These are phyloP conservation scores for Coccinonectria pachysandricola DNA, from an alignment of 2,329 filamentous ascomycete species.

Conservation along the genomic window DNA sequence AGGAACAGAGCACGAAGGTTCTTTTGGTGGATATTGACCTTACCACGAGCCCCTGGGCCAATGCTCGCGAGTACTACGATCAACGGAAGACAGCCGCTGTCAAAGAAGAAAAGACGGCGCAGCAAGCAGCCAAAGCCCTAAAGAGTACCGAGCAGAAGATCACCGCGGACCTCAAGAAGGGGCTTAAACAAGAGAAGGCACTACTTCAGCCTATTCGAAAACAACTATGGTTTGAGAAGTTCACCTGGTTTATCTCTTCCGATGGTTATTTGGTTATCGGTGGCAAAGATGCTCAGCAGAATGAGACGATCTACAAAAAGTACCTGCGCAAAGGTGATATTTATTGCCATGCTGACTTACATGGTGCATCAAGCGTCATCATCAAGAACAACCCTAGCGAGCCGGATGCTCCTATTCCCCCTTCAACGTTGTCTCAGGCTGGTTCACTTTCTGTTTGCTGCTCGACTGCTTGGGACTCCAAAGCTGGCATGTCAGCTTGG, in stretches of 20 bases:
- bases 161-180: conserved; percentile 71
- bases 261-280: conserved; percentile 90
- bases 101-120: conserved; percentile 78
- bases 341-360: conserved; percentile 83
- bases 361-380: conserved; percentile 74
- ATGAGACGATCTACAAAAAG: conserved; percentile 80
- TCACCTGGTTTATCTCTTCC: conserved; percentile 87
- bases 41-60: conserved; percentile 71
- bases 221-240: conserved; percentile 95
- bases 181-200: conserved; percentile 84
- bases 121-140: conserved; percentile 71
- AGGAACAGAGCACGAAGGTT: conserved; percentile 34
- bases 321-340: conserved; percentile 83
- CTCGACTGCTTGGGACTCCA: conserved; percentile 90
- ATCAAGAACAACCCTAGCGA: conserved; percentile 78
- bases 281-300: conserved; percentile 80
- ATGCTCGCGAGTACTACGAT: conserved; percentile 85
- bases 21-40: conserved; percentile 80
- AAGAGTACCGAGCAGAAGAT: conserved; percentile 90
- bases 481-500: conserved; percentile 91
- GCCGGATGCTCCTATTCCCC: conserved; percentile 78
- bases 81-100: conserved; percentile 74
- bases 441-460: conserved; percentile 76
- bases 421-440: conserved; percentile 82
- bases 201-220: conserved; percentile 72